Evolutionary conservation across 2,329 filamentous ascomycete genomes (phyloP).

Genomic region (Calonectria pteridis): DNA sequence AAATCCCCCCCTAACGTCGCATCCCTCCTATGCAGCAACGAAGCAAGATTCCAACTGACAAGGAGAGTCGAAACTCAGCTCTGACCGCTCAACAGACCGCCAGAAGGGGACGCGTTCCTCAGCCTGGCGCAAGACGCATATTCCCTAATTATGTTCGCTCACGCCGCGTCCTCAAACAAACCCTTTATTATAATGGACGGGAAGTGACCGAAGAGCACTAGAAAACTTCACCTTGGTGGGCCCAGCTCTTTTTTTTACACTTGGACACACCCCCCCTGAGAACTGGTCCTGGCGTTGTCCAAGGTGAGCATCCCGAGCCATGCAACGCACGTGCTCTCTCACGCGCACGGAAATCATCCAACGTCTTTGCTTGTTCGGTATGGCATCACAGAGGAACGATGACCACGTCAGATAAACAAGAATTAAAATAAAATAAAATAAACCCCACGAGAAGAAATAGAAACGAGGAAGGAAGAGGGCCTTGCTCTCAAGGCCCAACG

Average conservation of each 20-base stretch:
- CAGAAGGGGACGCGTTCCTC: not conserved
- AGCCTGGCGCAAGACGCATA: not conserved
- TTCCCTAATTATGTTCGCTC: not conserved
- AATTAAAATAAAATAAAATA: not conserved
- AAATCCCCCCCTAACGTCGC: not conserved
- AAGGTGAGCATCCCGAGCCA: constrained; percentile 11
- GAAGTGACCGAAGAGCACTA: constrained; percentile 29
- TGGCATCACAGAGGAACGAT: not conserved
- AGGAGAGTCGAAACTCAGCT: not conserved
- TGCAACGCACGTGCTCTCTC: too few relatives aligned
- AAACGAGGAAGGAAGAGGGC: not conserved
- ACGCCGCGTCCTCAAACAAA: not conserved
- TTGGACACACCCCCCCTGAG: not conserved
- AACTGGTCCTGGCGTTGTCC: not conserved
- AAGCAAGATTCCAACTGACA: not conserved
- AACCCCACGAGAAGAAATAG: not conserved
- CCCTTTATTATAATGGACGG: constrained; percentile 18
- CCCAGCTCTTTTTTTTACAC: not conserved
- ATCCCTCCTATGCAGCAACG: not conserved
- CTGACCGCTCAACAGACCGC: not conserved
- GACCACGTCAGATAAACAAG: not conserved
- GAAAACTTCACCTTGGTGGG: constrained; percentile 14
- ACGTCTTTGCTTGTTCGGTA: not conserved
- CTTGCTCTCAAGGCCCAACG: not conserved
- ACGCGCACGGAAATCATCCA: not conserved